Evolutionary conservation across 495 filamentous ascomycete genomes (phyloP), one percentile per base, ranked within the genome.

Genomic region (Eremomyces bilateralis): DNA sequence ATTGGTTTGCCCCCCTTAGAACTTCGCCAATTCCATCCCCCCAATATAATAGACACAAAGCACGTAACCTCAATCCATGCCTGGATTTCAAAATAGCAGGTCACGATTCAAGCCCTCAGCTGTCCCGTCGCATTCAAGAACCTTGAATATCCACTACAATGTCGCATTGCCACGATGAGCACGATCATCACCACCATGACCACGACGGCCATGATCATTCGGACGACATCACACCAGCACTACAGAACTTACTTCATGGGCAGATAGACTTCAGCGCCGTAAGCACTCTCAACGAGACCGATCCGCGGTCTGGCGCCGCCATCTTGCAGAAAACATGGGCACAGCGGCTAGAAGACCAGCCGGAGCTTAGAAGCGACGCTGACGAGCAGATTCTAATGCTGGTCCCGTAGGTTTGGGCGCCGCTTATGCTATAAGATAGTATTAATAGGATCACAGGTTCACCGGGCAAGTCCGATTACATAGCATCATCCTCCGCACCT

Each of bases 341-440:
- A 3, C 72, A 93, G 51, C 60, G 88, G 36, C 43, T 94, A 38
- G 53, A 72, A 19, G 50, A 63, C 6, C 58, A 72, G 41, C 78
- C 79, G 0, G 73, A 83, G 53, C 63, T 97, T 10, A 66, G 61
- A 49, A 93, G 82, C 39, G 78, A 85, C 50, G 70, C 73, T 0
- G 88, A 95, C 48, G 88, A 93, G 60, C 82, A 97, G 57, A 41
- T 97, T n/a, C 48, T 97, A 21, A 77, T 95, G 57, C 71, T 75
- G 46, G 65, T 95, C 15, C 90, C 88, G 85, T 95, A 59, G 30
- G 79, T 67, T n/a, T n/a, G n/a, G n/a, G n/a, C n/a, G n/a, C n/a
- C n/a, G n/a, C n/a, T n/a, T n/a, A n/a, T n/a, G n/a, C n/a, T n/a
- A n/a, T n/a, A n/a, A n/a, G n/a, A n/a, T n/a, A n/a, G n/a, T n/a